Conservation (phyloP, 1,284 basidiomycete genomes). For the Cutaneotrichosporon sp. region DNA sequence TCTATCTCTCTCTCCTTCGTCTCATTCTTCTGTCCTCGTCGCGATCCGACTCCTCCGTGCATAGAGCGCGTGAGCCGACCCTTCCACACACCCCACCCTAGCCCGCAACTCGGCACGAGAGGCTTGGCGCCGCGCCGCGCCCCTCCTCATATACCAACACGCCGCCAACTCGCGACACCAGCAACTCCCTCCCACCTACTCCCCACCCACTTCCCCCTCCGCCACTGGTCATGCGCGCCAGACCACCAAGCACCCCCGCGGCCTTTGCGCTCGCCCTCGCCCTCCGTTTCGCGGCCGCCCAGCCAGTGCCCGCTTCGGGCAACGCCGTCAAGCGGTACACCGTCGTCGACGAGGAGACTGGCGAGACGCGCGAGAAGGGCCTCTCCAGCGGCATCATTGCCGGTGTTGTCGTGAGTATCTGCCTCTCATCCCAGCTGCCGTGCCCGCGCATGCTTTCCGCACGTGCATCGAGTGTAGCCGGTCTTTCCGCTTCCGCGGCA, state of each 20-base stretch:
- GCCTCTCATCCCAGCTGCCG: background rate
- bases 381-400: background rate
- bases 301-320: background rate
- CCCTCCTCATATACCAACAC: background rate
- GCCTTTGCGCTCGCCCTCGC: background rate
- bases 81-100: background rate
- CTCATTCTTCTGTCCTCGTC: too few relatives aligned
- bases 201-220: background rate
- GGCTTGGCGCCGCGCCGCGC: background rate
- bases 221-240: background rate
- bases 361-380: background rate
- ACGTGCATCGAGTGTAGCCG: too few relatives aligned
- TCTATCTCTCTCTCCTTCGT: too few relatives aligned
- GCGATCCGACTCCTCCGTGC: too few relatives aligned
- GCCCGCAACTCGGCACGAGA: background rate
- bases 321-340: background rate
- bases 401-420: slow-evolving; percentile 1
- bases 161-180: background rate
- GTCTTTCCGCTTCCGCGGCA: background rate
- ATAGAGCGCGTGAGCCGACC: background rate
- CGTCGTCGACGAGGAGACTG: slow-evolving; percentile 2
- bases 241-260: background rate
- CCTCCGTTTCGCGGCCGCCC: background rate
- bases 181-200: background rate
- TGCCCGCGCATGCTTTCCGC: too few relatives aligned